A percentile compares a stretch with the other conserved stretches of the same genome.
These are phyloP conservation scores for Talaromyces nanjingensis DNA, from an alignment of 495 filamentous ascomycete genomes.

Conservation along the genomic window DNA sequence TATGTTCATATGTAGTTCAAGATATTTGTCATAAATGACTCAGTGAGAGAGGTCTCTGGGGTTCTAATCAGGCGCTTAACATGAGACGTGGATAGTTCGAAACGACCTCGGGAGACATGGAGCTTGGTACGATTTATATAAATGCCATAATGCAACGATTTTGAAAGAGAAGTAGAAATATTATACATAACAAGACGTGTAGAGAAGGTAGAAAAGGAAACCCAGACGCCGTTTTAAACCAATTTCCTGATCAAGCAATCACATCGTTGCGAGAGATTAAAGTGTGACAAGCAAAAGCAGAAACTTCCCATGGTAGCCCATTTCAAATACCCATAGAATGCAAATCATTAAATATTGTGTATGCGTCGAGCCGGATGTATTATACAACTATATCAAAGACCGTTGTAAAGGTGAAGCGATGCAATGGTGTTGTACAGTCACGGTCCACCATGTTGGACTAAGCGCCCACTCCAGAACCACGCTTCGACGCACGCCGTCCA, in stretches of 20 bases:
- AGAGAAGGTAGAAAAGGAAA: not conserved
- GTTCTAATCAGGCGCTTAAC: not conserved
- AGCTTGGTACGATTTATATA: not conserved
- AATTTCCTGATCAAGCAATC: not conserved
- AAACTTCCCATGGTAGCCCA: not conserved
- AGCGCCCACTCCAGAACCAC: constrained; percentile 12
- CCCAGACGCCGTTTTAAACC: not conserved
- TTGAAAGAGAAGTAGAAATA: not conserved
- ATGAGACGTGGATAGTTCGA: not conserved
- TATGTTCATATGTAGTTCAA: not conserved
- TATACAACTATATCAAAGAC: not conserved
- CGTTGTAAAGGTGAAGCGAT: not conserved
- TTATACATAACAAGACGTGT: not conserved
- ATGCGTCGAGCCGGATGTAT: not conserved
- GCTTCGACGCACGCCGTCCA: constrained; percentile 28
- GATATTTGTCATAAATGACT: not conserved
- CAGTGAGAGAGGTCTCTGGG: not conserved
- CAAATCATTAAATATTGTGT: not conserved
- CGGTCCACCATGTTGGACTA: not conserved
- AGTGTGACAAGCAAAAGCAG: not conserved
- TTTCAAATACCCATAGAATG: not conserved
- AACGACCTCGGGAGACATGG: not conserved
- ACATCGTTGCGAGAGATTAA: not conserved
- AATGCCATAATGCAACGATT: not conserved
- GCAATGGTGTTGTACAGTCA: not conserved